These are phyloP conservation scores for Gynochthodes officinalis DNA, from an alignment of 257 asterid genomes.

Conservation along the genomic window DNA sequence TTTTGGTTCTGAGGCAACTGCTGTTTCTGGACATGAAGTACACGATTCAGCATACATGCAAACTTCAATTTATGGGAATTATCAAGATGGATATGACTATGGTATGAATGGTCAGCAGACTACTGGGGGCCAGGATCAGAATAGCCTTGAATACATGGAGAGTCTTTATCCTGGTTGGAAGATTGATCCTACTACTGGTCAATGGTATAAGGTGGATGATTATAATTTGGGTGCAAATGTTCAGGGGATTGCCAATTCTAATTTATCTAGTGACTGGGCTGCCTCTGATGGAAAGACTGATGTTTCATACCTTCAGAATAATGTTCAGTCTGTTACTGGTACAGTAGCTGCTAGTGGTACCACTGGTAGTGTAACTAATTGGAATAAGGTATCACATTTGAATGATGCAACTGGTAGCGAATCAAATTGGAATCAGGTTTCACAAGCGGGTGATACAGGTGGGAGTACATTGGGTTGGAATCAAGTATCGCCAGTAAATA, in stretches of 20 bases:
- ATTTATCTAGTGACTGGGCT: constrained; percentile 40
- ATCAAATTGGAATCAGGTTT: constrained; percentile 29
- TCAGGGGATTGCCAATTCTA: constrained; percentile 32
- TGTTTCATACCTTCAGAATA: constrained; percentile 70
- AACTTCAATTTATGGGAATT: constrained; percentile 25
- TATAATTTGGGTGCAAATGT: constrained; percentile 32
- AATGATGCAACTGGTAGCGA: constrained; percentile 19
- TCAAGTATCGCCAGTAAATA: constrained; percentile 45
- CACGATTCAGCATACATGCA: constrained; percentile 35
- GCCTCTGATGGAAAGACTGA: constrained; percentile 41
- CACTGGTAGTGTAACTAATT: constrained; percentile 36
- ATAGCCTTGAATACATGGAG: constrained; percentile 72
- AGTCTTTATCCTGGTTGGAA: constrained; percentile 91
- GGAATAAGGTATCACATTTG: constrained; percentile 54
- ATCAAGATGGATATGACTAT: constrained; percentile 33
- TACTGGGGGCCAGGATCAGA: constrained; percentile 41
- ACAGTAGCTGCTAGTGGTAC: constrained; percentile 49
- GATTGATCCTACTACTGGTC: constrained; percentile 60
- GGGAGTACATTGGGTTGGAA: constrained; percentile 48
- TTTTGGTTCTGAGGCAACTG: constrained; percentile 27
- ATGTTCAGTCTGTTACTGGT: constrained; percentile 51
- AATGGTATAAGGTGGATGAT: constrained; percentile 80
- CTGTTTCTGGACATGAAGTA: constrained; percentile 28
- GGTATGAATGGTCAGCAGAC: constrained; percentile 44
- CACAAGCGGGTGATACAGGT: constrained; percentile 23